Conservation (phyloP, 2,329 filamentous ascomycete species). For the Boeremia exigua region DNA sequence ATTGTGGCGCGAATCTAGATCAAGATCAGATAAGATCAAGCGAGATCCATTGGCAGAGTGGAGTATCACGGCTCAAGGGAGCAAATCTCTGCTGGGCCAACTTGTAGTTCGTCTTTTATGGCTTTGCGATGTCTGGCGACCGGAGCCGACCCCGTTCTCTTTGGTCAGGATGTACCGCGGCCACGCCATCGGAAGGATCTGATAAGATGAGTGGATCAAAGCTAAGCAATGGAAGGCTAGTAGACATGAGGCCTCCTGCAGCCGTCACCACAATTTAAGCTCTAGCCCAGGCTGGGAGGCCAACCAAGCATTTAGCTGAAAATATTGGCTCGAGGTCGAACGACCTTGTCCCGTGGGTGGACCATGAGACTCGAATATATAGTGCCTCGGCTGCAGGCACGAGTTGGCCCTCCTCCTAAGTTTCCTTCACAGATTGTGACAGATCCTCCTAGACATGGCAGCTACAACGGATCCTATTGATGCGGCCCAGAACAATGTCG, state of each 20-base stretch:
- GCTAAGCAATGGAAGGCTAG: slow-evolving; percentile 13
- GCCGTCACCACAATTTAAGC: slow-evolving; percentile 16
- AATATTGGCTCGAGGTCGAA: slow-evolving; percentile 6
- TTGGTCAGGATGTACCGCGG: slow-evolving; percentile 2
- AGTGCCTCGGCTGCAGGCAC: background rate
- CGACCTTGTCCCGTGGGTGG: background rate
- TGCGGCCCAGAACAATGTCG: background rate
- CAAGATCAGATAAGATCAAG: slow-evolving; percentile 24
- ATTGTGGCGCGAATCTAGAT: slow-evolving; percentile 22
- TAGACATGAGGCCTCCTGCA: slow-evolving; percentile 14
- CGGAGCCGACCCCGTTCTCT: background rate
- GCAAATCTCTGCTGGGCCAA: slow-evolving; percentile 7
- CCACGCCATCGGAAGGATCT: slow-evolving; percentile 18
- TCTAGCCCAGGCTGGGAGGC: slow-evolving; percentile 19
- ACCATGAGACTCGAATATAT: background rate
- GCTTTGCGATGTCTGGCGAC: background rate
- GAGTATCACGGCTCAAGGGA: slow-evolving; percentile 2
- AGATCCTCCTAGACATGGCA: background rate
- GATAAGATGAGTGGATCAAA: slow-evolving; percentile 22
- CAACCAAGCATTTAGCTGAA: slow-evolving; percentile 11
- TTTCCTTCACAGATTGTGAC: background rate
- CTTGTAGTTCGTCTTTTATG: background rate
- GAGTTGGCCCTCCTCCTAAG: background rate
- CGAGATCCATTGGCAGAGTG: background rate
- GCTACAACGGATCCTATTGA: slow-evolving; percentile 8